Evolutionary conservation across 139 green algal genomes (phyloP).

Genomic region (Diplosphaera chodatii): DNA sequence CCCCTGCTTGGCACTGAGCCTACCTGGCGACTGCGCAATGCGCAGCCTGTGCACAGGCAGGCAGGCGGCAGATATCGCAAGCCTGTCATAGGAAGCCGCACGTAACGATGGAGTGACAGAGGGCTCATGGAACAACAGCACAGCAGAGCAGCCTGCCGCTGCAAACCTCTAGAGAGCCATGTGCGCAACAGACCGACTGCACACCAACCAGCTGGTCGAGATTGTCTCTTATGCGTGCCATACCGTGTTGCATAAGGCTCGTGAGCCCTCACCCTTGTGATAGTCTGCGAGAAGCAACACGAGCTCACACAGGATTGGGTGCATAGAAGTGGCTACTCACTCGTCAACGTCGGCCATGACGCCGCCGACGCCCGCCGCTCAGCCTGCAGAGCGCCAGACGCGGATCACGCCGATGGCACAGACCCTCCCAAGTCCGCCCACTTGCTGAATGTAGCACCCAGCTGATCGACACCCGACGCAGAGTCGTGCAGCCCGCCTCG

Average conservation of each 20-base stretch:
- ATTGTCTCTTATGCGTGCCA: no score
- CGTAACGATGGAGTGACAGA: not conserved
- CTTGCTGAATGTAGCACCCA: no score
- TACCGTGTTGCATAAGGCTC: no score
- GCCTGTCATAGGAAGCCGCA: constrained; percentile 12
- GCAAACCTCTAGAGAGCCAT: no score
- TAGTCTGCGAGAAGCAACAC: no score
- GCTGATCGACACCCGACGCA: no score
- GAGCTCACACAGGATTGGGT: no score
- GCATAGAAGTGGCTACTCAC: not conserved
- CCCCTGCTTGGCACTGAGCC: not conserved
- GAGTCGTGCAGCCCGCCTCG: no score
- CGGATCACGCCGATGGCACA: not conserved
- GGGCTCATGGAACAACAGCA: not conserved
- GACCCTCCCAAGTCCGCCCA: not conserved
- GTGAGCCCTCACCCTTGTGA: no score
- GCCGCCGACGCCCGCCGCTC: no score
- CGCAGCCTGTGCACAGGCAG: constrained; percentile 2
- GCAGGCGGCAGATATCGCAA: constrained; percentile 10
- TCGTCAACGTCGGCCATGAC: not conserved
- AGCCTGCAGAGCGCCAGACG: not conserved
- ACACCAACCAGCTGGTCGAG: no score
- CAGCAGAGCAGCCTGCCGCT: not conserved
- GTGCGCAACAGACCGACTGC: no score
- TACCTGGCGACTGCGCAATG: constrained; percentile 9